phyloP scores from a whole-genome alignment of 2,329 filamentous ascomycete species.

The Trichophyton verrucosum region DNA sequence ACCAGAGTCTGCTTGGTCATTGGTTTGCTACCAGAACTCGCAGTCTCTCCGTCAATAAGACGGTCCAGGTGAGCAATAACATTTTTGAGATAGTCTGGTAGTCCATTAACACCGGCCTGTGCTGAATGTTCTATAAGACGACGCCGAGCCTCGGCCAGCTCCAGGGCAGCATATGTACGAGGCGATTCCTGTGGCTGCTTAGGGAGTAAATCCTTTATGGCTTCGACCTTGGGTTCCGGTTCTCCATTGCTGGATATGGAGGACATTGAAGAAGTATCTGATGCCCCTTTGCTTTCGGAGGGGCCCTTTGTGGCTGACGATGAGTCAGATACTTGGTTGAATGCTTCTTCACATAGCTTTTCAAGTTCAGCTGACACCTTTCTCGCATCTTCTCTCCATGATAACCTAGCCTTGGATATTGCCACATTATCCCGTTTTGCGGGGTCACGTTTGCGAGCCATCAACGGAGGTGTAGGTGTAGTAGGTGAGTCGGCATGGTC shows the following conservation, averaged over 20 bases:
- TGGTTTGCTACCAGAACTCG: constrained; percentile 37
- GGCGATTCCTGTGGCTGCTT: constrained; percentile 37
- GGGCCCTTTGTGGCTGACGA: neutral
- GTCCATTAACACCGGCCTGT: constrained; percentile 32
- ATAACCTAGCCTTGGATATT: constrained; percentile 29
- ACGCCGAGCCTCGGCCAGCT: constrained; percentile 46
- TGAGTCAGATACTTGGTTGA: constrained; percentile 41
- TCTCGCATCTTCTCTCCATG: constrained; percentile 63
- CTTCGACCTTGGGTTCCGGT: neutral
- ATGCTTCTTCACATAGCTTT: constrained; percentile 84
- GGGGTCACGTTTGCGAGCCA: constrained; percentile 24
- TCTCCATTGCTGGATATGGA: neutral
- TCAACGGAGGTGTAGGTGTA: constrained; percentile 29
- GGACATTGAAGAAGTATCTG: neutral
- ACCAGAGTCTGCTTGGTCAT: neutral
- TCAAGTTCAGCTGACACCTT: constrained; percentile 76
- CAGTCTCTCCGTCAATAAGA: constrained; percentile 37
- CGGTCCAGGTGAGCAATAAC: constrained; percentile 50
- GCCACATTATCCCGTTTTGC: constrained; percentile 23
- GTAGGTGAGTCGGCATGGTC: constrained; percentile 26
- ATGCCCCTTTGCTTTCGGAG: neutral
- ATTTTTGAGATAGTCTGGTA: constrained; percentile 43
- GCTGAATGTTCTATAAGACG: constrained; percentile 43
- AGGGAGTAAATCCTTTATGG: constrained; percentile 25
- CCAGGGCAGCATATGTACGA: constrained; percentile 41